Percentiles rank a stretch among this genome's conserved stretches.
Conservation (phyloP, 495 filamentous ascomycete species). For the Apiosordaria backusii region DNA sequence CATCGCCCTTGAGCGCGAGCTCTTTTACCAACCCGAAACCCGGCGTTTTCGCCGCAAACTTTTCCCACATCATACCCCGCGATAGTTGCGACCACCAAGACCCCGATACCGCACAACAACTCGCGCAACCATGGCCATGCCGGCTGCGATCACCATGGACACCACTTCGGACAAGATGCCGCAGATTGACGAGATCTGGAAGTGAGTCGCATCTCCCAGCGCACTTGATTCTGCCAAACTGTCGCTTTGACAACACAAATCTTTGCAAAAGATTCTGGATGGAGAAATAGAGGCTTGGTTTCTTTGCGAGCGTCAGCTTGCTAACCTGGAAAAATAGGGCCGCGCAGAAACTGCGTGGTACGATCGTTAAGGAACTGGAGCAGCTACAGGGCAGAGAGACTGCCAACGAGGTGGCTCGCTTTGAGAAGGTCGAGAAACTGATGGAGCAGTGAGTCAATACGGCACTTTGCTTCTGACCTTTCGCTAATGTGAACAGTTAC, state of each 20-base stretch:
- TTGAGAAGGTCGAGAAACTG: constrained; percentile 55
- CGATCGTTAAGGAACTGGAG: constrained; percentile 35
- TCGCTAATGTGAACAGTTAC: constrained; percentile 47
- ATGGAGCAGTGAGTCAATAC: constrained; percentile 53
- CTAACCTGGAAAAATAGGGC: constrained; percentile 23
- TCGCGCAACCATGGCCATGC: constrained; percentile 22
- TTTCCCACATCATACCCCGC: not conserved
- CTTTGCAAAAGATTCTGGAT: not conserved
- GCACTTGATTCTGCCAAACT: not conserved
- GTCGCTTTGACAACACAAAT: too few relatives aligned
- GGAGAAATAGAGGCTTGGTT: too few relatives aligned
- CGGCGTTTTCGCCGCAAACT: not conserved
- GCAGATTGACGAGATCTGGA: constrained; percentile 24
- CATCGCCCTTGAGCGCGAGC: constrained; percentile 16
- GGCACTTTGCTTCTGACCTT: constrained; percentile 30
- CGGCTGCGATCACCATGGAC: not conserved
- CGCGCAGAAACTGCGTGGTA: constrained; percentile 25
- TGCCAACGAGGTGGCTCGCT: constrained; percentile 51
- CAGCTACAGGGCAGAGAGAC: constrained; percentile 42
- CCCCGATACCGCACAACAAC: not conserved
- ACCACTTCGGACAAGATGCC: constrained; percentile 15
- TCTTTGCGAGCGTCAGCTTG: not conserved
- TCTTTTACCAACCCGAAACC: constrained; percentile 7
- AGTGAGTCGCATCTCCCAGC: constrained; percentile 19
- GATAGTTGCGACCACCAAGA: not conserved